A percentile compares a stretch with the other conserved stretches of the same genome.
Conservation (phyloP, 1,284 basidiomycete species). For the Naganishia cerealis region DNA sequence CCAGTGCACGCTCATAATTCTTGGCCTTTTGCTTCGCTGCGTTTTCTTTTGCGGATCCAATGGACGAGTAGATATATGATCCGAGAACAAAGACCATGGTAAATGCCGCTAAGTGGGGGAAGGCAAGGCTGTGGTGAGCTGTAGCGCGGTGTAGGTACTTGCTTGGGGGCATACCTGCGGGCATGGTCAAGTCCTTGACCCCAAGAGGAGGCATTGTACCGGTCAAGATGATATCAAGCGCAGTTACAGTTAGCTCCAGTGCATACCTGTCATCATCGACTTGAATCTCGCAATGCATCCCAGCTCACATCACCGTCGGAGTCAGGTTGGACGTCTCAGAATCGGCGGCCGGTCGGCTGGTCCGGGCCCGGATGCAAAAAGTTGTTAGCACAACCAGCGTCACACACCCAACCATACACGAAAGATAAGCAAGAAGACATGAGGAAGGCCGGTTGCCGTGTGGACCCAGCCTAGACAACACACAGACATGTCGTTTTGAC, state of each 20-base stretch:
- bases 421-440: no score
- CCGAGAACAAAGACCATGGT: slow-evolving; percentile 36
- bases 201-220: slow-evolving; percentile 24
- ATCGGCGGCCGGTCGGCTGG: neutral
- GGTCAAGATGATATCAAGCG: neutral
- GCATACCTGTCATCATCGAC: no score
- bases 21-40: slow-evolving; percentile 12
- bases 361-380: neutral
- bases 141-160: no score
- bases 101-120: slow-evolving; percentile 29
- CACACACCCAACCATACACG: no score
- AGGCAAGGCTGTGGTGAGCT: neutral
- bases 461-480: no score
- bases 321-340: neutral
- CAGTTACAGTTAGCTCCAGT: no score
- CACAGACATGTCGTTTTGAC: no score
- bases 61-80: slow-evolving; percentile 33
- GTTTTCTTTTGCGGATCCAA: slow-evolving; percentile 26
- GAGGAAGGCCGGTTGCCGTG: no score
- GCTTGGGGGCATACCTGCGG: slow-evolving; percentile 6
- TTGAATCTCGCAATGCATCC: no score
- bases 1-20: slow-evolving; percentile 18
- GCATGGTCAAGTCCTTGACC: slow-evolving; percentile 24
- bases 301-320: no score
- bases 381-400: neutral